A percentile compares a stretch with the other conserved stretches of the same genome.
phyloP scores from a whole-genome alignment of 1,139 yeast species.

The Geotrichum candidum region DNA sequence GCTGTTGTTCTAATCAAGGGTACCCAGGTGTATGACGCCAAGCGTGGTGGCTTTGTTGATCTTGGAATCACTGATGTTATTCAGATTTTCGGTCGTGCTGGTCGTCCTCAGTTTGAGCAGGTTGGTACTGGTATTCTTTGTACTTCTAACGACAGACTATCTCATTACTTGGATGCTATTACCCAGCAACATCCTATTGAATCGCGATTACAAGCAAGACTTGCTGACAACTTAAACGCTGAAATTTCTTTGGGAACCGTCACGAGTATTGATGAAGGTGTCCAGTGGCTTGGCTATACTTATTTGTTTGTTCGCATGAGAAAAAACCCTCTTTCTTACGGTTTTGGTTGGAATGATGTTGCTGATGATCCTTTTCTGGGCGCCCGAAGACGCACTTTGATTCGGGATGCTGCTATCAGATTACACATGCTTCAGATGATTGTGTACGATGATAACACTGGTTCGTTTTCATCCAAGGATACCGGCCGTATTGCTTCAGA shows the following conservation, averaged over 20 bases:
- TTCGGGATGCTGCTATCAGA: conserved; percentile 71
- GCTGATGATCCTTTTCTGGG: conserved; percentile 76
- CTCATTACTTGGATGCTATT: conserved; percentile 78
- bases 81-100: conserved; percentile 98
- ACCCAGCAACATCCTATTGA: conserved; percentile 97
- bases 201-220: conserved; percentile 65
- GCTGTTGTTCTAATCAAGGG: conserved; percentile 96
- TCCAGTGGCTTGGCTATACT: conserved; percentile 95
- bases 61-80: conserved; percentile 94
- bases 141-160: conserved; percentile 74
- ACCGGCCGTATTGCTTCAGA: conserved; percentile 93
- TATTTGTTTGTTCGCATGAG: conserved; percentile 92
- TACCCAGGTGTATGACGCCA: conserved; percentile 90
- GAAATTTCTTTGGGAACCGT: conserved; percentile 95
- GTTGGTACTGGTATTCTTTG: conserved; percentile 90
- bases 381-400: conserved; percentile 67
- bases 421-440: conserved; percentile 88
- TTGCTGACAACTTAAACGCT: conserved; percentile 90
- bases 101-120: conserved; percentile 93
- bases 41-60: conserved; percentile 90
- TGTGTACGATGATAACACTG: conserved; percentile 79
- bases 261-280: conserved; percentile 89
- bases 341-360: conserved; percentile 83
- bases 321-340: conserved; percentile 88
- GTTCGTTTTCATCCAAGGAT: conserved; percentile 77